Evolutionary conservation across 2,329 filamentous ascomycete genomes (phyloP).

Genomic region (Elsinoe ampelina): DNA sequence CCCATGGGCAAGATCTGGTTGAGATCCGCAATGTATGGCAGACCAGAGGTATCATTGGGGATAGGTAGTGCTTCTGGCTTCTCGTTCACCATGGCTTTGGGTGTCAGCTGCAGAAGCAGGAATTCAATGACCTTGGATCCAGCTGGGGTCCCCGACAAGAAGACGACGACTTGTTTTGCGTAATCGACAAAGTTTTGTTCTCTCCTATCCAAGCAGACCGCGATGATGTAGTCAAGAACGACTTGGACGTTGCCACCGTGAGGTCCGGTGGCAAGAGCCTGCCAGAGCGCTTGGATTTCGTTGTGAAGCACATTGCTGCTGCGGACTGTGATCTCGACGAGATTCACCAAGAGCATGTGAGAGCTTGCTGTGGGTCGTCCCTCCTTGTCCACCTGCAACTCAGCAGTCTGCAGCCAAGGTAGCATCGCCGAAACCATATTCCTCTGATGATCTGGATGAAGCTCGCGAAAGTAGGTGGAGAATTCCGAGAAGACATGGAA

Average conservation of each 20-base stretch:
- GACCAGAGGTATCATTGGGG: conserved; percentile 60
- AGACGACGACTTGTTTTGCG: conserved; percentile 96
- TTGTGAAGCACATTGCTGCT: conserved; percentile 83
- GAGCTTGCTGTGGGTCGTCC: conserved; percentile 84
- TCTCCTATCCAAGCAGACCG: conserved; percentile 79
- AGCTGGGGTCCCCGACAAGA: conserved; percentile 74
- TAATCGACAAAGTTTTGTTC: conserved; percentile 98
- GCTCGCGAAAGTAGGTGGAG: conserved; percentile 80
- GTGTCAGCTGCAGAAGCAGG: conserved; percentile 78
- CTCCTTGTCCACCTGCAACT: conserved; percentile 83
- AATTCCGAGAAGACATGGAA: conserved; percentile 97
- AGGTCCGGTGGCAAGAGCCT: conserved; percentile 85
- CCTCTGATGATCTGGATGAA: conserved; percentile 72
- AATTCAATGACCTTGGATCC: conserved; percentile 93
- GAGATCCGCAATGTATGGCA: conserved; percentile 88
- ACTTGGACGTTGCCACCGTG: conserved; percentile 90
- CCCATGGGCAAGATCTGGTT: conserved; percentile 69
- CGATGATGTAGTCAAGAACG: conserved; percentile 93
- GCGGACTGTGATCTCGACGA: conserved; percentile 93
- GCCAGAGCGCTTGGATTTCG: conserved; percentile 95
- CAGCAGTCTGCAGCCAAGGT: conserved; percentile 92
- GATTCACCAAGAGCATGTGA: conserved; percentile 87
- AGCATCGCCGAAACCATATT: conserved; percentile 92
- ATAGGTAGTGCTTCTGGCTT: conserved; percentile 60
- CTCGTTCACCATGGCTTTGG: conserved; percentile 94